Conservation (phyloP, 306 rosid genomes). For the Rubus idaeus region DNA sequence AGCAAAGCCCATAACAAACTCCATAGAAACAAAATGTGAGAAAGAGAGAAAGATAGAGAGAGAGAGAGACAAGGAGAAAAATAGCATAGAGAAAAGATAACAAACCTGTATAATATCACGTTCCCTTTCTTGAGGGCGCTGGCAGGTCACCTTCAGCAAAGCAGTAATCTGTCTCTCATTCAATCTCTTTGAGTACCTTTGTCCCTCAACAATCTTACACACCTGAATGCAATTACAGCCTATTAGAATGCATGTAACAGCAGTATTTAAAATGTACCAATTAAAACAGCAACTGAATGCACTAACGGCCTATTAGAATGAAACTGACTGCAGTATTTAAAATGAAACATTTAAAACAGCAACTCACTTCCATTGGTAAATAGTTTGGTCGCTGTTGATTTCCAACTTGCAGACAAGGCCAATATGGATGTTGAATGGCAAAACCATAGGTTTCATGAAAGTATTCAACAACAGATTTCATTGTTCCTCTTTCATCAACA, state of each 20-base stretch:
- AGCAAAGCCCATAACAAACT: not conserved
- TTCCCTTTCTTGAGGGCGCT: slow-evolving; percentile 90
- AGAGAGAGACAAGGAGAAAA: not conserved
- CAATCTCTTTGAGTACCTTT: slow-evolving; percentile 78
- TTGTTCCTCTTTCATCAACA: slow-evolving; percentile 86
- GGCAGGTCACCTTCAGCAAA: slow-evolving; percentile 84
- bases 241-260: slow-evolving; percentile 18
- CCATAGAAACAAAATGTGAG: not conserved
- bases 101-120: slow-evolving; percentile 74
- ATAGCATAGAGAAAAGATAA: not conserved
- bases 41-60: not conserved
- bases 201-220: slow-evolving; percentile 96
- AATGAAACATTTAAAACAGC: not conserved
- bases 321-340: not conserved
- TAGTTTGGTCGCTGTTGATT: slow-evolving; percentile 88
- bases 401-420: slow-evolving; percentile 98
- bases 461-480: slow-evolving; percentile 93
- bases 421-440: slow-evolving; percentile 77
- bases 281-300: slow-evolving; percentile 31
- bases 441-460: slow-evolving; percentile 88
- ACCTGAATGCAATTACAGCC: slow-evolving; percentile 48
- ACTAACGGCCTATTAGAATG: slow-evolving; percentile 20
- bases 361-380: slow-evolving; percentile 87
- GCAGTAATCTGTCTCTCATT: slow-evolving; percentile 92
- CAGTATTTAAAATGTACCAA: not conserved